These are phyloP conservation scores for Zelopaecilomyces penicillatus DNA, from an alignment of 2,329 filamentous ascomycete genomes.

Conservation along the genomic window DNA sequence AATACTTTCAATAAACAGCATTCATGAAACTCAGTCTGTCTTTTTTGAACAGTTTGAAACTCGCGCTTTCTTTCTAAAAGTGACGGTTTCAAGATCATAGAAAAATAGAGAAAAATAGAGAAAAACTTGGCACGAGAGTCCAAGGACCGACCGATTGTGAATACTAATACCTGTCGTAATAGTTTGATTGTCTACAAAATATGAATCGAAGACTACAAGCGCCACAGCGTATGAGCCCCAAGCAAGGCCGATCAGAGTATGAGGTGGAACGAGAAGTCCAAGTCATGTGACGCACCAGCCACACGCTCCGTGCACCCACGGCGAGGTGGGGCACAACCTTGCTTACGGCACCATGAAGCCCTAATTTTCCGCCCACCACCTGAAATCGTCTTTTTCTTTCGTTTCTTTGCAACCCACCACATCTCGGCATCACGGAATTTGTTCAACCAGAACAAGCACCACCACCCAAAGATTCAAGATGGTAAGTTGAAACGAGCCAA, in stretches of 20 bases:
- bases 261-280: too few relatives aligned
- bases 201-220: neutral
- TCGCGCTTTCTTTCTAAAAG: too few relatives aligned
- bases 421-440: slow-evolving; percentile 24
- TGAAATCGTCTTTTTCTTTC: slow-evolving; percentile 20
- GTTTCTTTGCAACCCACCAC: slow-evolving; percentile 17
- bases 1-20: neutral
- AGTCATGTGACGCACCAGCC: slow-evolving; percentile 11
- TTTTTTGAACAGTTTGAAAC: too few relatives aligned
- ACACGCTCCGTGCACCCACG: slow-evolving; percentile 2
- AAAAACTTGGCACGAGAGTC: too few relatives aligned
- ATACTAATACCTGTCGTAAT: too few relatives aligned
- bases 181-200: too few relatives aligned
- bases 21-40: neutral
- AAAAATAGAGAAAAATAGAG: too few relatives aligned
- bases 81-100: too few relatives aligned
- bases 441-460: slow-evolving; percentile 28
- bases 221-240: neutral
- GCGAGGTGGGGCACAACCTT: slow-evolving; percentile 12
- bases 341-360: slow-evolving; percentile 20
- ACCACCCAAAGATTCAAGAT: slow-evolving; percentile 30
- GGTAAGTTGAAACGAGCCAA: slow-evolving; percentile 28
- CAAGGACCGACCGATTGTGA: too few relatives aligned
- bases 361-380: slow-evolving; percentile 30
- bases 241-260: neutral